These are phyloP conservation scores for Serendipita sp. DNA, from an alignment of 768 basidiomycete genomes.

Conservation along the genomic window DNA sequence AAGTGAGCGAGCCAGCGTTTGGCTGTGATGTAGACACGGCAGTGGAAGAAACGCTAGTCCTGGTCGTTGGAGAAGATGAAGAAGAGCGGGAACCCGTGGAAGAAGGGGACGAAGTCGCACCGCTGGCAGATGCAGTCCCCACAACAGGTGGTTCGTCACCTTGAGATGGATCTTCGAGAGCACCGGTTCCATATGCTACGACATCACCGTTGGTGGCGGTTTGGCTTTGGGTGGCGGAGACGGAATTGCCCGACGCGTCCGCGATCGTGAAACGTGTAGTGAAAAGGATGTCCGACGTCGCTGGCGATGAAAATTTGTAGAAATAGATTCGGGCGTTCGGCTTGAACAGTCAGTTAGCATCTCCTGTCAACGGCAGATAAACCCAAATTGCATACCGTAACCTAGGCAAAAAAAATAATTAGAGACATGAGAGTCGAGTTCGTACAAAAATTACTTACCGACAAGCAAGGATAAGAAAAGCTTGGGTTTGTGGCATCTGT, in stretches of 20 bases:
- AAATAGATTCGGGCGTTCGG: conserved; percentile 59
- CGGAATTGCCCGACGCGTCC: conserved; percentile 27
- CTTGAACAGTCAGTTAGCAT: conserved; percentile 29
- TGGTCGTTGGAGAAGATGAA: neutral
- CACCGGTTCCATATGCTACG: conserved; percentile 54
- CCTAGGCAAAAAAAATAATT: neutral
- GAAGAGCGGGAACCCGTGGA: neutral
- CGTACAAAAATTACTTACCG: conserved; percentile 25
- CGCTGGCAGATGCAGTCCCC: neutral
- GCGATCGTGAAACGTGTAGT: conserved; percentile 66
- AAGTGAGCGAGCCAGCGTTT: neutral
- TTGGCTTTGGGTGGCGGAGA: conserved; percentile 33
- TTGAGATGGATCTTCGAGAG: conserved; percentile 29
- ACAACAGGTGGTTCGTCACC: conserved; percentile 15
- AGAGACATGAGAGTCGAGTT: neutral
- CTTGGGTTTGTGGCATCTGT: conserved; percentile 28
- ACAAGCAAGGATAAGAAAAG: conserved; percentile 48
- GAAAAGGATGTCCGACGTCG: conserved; percentile 34
- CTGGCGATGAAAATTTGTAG: conserved; percentile 50
- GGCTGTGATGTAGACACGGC: neutral
- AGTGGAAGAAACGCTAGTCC: neutral
- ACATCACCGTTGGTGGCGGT: conserved; percentile 16
- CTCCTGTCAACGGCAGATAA: neutral
- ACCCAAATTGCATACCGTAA: neutral
- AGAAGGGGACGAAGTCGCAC: neutral